These are phyloP conservation scores for Phytophthora fragariae DNA, from an alignment of 352 stramenopile species.

Conservation along the genomic window DNA sequence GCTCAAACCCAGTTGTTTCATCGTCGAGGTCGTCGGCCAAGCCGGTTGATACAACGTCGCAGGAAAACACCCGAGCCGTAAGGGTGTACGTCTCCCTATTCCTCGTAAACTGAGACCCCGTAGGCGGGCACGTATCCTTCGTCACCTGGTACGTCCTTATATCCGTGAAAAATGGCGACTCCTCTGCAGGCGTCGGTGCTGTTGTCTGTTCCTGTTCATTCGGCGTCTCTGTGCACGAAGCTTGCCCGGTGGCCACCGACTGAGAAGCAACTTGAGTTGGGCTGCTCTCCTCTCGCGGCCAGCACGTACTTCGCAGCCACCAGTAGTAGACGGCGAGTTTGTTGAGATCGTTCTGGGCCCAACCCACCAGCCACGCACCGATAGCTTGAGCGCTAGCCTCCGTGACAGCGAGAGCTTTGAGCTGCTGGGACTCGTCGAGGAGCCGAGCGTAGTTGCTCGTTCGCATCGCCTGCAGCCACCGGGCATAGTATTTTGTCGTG, in stretches of 20 bases:
- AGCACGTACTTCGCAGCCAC: slow-evolving; percentile 62
- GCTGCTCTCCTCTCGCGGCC: slow-evolving; percentile 39
- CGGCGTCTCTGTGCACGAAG: slow-evolving; percentile 34
- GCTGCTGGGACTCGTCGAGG: slow-evolving; percentile 18
- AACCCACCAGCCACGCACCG: slow-evolving; percentile 45
- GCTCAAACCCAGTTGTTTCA: slow-evolving; percentile 54
- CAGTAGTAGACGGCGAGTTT: slow-evolving; percentile 53
- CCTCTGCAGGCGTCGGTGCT: slow-evolving; percentile 12
- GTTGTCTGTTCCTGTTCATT: slow-evolving; percentile 43
- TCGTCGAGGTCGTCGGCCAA: slow-evolving; percentile 58
- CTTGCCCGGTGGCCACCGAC: slow-evolving; percentile 14
- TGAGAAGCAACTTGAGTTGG: slow-evolving; percentile 17
- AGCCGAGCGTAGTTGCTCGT: slow-evolving; percentile 36
- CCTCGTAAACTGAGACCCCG: slow-evolving; percentile 37
- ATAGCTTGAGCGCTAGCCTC: slow-evolving; percentile 36
- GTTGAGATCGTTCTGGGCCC: slow-evolving; percentile 51
- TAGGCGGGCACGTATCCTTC: slow-evolving; percentile 39
- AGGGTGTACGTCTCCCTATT: slow-evolving; percentile 43
- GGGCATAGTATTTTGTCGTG: slow-evolving; percentile 40
- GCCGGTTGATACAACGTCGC: slow-evolving; percentile 52
- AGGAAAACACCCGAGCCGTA: slow-evolving; percentile 48
- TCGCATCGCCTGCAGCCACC: slow-evolving; percentile 53
- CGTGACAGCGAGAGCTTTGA: slow-evolving; percentile 32
- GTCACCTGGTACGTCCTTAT: slow-evolving; percentile 47
- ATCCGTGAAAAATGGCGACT: slow-evolving; percentile 55